Evolutionary conservation across 2,329 filamentous ascomycete genomes (phyloP), one percentile per base, ranked within the genome.

Genomic region (Davidsoniella eucalypti): DNA sequence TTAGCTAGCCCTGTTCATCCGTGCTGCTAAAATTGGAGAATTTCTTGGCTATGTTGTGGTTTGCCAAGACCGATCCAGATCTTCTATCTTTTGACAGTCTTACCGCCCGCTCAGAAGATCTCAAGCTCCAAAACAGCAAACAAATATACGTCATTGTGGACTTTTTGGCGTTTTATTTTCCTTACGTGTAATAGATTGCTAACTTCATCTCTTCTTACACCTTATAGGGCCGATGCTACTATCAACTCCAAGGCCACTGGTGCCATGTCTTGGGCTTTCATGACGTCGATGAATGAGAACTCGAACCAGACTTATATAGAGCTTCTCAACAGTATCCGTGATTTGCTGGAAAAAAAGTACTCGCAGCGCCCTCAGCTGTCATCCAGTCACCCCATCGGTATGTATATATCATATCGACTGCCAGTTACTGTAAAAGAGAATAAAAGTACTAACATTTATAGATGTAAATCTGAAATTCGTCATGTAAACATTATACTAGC

Each of bases 241-340:
- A 95, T 96, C 57, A 78, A 75, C 41, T 80, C 86, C 51, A 76
- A 95, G 67, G 90, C 92, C 33, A 98, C 92, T 0, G 92, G 92
- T 50, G 92, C 92, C 64, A 96, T 98, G 92, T 94, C 87, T 3
- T 95, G 84, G 79, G 92, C 92, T 2, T 98, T 98, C 64, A 92
- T 98, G 64, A 80, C 75, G 1, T 82, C 88, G 17, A 74, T 96
- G 60, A 88, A 84, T 71, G 87, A 88, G 69, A 94, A 94, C 61
- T 87, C 87, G 1, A 82, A 94, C 63, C 92, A 96, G 70, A 94
- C 84, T 67, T 98, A 98, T 61, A 85, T 96, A 47, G 82, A 95
- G 70, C 71, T 98, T 52, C 75, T 98, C 57, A 96, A 95, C 72
- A 94, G 82, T 65, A 88, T 98, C 60, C 84, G 92, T 52, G 88